Base-by-base conservation (phyloP, 495 filamentous ascomycete species). In the Aspergillus diversus region DNA sequence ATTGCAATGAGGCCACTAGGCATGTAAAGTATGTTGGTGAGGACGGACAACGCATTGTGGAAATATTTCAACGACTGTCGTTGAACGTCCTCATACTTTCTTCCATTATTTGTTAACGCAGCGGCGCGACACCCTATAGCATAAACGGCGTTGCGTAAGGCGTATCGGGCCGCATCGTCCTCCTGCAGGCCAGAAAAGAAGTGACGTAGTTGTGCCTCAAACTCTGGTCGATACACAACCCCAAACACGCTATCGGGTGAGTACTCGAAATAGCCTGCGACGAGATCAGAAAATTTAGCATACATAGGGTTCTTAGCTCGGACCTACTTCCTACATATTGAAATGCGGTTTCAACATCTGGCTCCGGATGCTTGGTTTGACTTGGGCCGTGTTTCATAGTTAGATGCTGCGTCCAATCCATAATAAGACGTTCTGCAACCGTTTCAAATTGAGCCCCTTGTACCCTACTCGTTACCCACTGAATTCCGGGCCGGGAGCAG, bases 221-320 rank as follows among this genome's bases (percentile, higher is more conserved):
- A 43, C n/a, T 15, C 11, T 15, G 11, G 39, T 4, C 39, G 39
- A 43, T 43, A 13, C 4, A 43, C 8, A 15, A 43, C 39, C 8
- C 39, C 39, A 15, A 43, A 43, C 3, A 43, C 12, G 39, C 39
- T 13, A 15, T 43, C 39, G 5, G n/a, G 39, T 11, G 11, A 13
- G 11, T 5, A 13, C 11, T 43, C 39, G n/a, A 43, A 43, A 15
- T 43, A 43, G 11, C 11, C 39, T 43, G 39, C 2, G 11, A 11
- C 5, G 5, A 43, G 39, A 4, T 12, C 4, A 7, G 39, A 13
- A 2, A 43, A 2, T 12, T 43, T 4, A 4, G 7, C 5, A 12
- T 0, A 13, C 5, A 0, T 2, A 13, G 5, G 39, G 4, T 0
- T 13, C 7, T 11, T 0, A 6, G 2, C 3, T 0, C n/a, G 39